Percentiles rank a stretch among this genome's conserved stretches.
phyloP scores from a whole-genome alignment of 345 rosid genomes.

The Brassica rapa region DNA sequence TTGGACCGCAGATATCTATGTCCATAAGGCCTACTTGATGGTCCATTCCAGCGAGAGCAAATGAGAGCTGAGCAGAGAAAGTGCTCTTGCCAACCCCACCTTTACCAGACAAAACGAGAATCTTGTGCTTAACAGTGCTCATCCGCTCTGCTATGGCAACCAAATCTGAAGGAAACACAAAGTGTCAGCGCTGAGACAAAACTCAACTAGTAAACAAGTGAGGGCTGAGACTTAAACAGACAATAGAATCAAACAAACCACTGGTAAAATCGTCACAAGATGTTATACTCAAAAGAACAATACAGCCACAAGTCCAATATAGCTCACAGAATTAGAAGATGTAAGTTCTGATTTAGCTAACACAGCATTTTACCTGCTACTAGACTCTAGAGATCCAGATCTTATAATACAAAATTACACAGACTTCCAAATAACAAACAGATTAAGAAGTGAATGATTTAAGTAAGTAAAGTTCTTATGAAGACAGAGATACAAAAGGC shows the following conservation, averaged over 20 bases:
- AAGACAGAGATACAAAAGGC: background rate
- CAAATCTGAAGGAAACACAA: slow-evolving; percentile 59
- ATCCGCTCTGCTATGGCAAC: slow-evolving; percentile 87
- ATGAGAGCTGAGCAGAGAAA: slow-evolving; percentile 87
- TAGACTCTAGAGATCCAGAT: background rate
- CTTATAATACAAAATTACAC: background rate
- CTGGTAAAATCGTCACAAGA: background rate
- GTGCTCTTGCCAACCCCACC: slow-evolving; percentile 99
- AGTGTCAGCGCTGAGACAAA: background rate
- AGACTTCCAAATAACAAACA: background rate
- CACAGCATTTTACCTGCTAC: background rate
- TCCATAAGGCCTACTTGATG: slow-evolving; percentile 94
- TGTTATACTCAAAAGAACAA: background rate
- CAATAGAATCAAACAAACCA: background rate
- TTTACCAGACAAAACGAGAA: slow-evolving; percentile 83
- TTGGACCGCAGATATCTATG: slow-evolving; percentile 92
- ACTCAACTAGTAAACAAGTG: background rate
- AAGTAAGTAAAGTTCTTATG: background rate
- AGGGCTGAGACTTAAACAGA: background rate
- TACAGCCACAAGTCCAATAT: background rate
- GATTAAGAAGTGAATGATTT: background rate
- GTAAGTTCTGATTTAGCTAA: too few relatives aligned
- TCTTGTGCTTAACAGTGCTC: slow-evolving; percentile 95
- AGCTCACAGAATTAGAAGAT: background rate
- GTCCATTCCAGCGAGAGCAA: slow-evolving; percentile 80